Percentiles rank a stretch among this genome's conserved stretches.
These are phyloP conservation scores for Pestalotiopsis sp. DNA, from an alignment of 2,329 filamentous ascomycete genomes.

Conservation along the genomic window DNA sequence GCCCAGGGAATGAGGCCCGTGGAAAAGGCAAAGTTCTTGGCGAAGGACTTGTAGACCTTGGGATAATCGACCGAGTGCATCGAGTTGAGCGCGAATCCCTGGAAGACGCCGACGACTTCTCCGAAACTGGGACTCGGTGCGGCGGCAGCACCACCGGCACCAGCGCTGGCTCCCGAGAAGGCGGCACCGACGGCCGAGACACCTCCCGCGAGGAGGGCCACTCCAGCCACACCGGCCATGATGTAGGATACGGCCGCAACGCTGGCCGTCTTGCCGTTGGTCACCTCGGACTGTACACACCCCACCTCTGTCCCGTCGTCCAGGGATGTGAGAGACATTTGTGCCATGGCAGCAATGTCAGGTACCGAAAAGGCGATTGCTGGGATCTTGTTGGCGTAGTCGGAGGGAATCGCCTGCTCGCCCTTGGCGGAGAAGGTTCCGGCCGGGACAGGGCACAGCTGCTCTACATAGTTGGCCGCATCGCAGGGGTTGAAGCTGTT, in stretches of 20 bases:
- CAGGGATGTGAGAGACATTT: slow-evolving; percentile 69
- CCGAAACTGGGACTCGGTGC: slow-evolving; percentile 81
- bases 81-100: slow-evolving; percentile 91
- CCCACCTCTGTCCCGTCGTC: slow-evolving; percentile 68
- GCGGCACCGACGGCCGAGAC: slow-evolving; percentile 68
- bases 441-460: slow-evolving; percentile 83
- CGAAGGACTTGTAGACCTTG: slow-evolving; percentile 83
- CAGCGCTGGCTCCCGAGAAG: slow-evolving; percentile 55
- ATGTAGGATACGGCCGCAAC: slow-evolving; percentile 80
- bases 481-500: slow-evolving; percentile 85
- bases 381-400: slow-evolving; percentile 77
- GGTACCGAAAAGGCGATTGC: slow-evolving; percentile 88
- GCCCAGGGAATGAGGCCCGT: slow-evolving; percentile 83
- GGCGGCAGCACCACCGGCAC: slow-evolving; percentile 58
- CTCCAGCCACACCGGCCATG: slow-evolving; percentile 83
- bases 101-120: slow-evolving; percentile 88
- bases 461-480: slow-evolving; percentile 62
- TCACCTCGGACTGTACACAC: slow-evolving; percentile 80
- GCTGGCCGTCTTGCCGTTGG: slow-evolving; percentile 83
- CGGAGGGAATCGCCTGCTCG: slow-evolving; percentile 68
- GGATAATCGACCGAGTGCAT: slow-evolving; percentile 94
- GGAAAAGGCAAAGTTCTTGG: slow-evolving; percentile 93
- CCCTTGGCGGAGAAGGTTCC: slow-evolving; percentile 76
- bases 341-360: slow-evolving; percentile 86
- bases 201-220: slow-evolving; percentile 74